Percentiles rank a stretch among this genome's conserved stretches.
phyloP scores from a whole-genome alignment of 2,329 filamentous ascomycete species.

The Aspergillus chevalieri region DNA sequence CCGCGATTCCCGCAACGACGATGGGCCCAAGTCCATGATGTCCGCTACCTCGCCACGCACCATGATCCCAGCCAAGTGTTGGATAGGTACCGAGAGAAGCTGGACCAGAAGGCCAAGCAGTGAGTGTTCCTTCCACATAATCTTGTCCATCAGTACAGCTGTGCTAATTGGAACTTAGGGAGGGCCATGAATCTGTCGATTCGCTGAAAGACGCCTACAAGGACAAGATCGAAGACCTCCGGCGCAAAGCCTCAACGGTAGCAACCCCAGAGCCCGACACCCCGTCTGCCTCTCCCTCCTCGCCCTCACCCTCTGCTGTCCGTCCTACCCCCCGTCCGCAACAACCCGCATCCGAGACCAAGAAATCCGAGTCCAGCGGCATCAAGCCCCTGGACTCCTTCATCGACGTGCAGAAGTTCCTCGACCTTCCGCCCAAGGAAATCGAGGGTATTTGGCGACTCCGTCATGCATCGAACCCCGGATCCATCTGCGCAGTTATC shows the following conservation, averaged over 20 bases:
- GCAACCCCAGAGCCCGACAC: slow-evolving; percentile 41
- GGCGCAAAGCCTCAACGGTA: slow-evolving; percentile 58
- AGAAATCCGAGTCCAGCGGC: slow-evolving; percentile 35
- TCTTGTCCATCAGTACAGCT: background rate
- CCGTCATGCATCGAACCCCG: slow-evolving; percentile 66
- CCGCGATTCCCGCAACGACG: slow-evolving; percentile 56
- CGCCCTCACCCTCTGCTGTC: slow-evolving; percentile 29
- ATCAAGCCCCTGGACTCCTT: slow-evolving; percentile 62
- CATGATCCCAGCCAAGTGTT: slow-evolving; percentile 58
- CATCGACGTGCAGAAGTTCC: slow-evolving; percentile 74
- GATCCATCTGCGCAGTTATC: slow-evolving; percentile 78
- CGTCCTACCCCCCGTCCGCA: slow-evolving; percentile 31
- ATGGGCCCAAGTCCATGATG: slow-evolving; percentile 88
- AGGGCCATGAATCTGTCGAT: slow-evolving; percentile 56
- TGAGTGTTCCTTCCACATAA: slow-evolving; percentile 26
- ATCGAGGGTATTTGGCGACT: slow-evolving; percentile 86
- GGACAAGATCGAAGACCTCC: slow-evolving; percentile 70
- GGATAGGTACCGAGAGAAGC: slow-evolving; percentile 83
- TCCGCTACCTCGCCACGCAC: slow-evolving; percentile 81
- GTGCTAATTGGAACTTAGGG: slow-evolving; percentile 54
- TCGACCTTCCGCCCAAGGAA: slow-evolving; percentile 67
- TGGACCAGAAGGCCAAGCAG: slow-evolving; percentile 71
- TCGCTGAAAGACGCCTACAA: slow-evolving; percentile 72
- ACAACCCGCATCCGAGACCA: slow-evolving; percentile 25
- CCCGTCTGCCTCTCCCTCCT: slow-evolving; percentile 23